Evolutionary conservation across 495 filamentous ascomycete genomes (phyloP), one percentile per base, ranked within the genome.

Genomic region (Daldinia childiae): DNA sequence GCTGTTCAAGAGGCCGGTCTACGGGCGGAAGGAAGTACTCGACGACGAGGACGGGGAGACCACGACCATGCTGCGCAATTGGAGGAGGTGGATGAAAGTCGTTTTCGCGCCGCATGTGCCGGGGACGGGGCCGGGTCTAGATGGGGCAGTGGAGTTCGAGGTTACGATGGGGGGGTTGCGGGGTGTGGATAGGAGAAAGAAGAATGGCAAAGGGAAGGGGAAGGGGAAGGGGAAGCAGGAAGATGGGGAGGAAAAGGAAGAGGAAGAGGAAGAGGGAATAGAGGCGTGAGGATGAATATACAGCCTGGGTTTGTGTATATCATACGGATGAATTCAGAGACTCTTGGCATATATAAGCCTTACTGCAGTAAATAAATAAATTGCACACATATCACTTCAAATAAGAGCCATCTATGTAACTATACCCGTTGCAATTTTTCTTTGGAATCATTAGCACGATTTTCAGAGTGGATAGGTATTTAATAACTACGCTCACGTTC

Each of bases 21-120:
- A 83, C 68, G 83, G 81, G 14, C 60, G 64, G 15, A 74, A 67
- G 45, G 63, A 68, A 4, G 64, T 70, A 21, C 34, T 65, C 8
- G 57, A 66, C 11, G 58, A 73, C 51, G 62, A 72, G 59, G 17
- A 57, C 64, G 52, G 70, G 64, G 41, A 58, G 58, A 59, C 2
- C 32, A 73, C 71, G 39, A 72, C 54, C 54, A 62, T 41, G 62
- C 15, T 69, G 71, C 66, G 77, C 29, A 75, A 70, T 24, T 92
- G 89, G 84, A 77, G 82, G 58, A 79, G 92, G 56, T 90, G 83
- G 75, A 89, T 96, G 86, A 93, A 92, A 76, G 85, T 95, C 12
- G 94, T 93, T 9, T 97, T 96, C 82, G 85, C 88, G 21, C 84
- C 88, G 9, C 93, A 93, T 87, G 86, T 83, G 24, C 78, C 78